phyloP scores from a whole-genome alignment of 2,329 filamentous ascomycete genomes.

The Alternaria tenuissima region DNA sequence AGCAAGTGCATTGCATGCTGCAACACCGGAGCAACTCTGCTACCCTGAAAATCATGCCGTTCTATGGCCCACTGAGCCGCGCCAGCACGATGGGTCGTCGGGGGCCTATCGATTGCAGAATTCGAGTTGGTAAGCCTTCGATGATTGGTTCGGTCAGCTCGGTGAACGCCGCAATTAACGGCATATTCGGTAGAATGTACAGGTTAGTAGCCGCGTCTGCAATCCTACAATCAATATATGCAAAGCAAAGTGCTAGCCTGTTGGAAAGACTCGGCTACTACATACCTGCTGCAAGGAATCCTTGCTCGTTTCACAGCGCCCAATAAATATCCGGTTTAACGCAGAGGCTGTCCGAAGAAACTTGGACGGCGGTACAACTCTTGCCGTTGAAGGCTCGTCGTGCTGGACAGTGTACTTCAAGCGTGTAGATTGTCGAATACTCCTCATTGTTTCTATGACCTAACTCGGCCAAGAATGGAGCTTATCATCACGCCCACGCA shows the following conservation, averaged over 20 bases:
- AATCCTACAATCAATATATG: slow-evolving; percentile 1
- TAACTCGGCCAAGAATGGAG: slow-evolving; percentile 13
- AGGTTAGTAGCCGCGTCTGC: background rate
- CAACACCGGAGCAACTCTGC: slow-evolving; percentile 5
- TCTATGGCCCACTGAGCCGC: background rate
- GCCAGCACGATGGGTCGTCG: background rate
- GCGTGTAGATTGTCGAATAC: background rate
- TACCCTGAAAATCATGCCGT: slow-evolving; percentile 4
- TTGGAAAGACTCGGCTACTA: background rate
- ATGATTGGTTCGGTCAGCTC: background rate
- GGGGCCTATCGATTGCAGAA: slow-evolving; percentile 1
- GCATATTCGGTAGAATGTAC: background rate
- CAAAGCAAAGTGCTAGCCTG: background rate
- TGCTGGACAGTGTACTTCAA: background rate
- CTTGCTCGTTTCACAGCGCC: background rate
- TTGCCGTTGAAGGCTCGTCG: background rate
- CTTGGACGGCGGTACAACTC: background rate
- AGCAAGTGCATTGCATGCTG: slow-evolving; percentile 13
- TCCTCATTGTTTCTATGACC: background rate
- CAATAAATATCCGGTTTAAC: background rate
- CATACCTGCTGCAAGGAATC: slow-evolving; percentile 9
- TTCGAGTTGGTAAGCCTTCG: background rate
- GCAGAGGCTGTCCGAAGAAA: background rate
- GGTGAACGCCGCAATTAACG: slow-evolving; percentile 1
- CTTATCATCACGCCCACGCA: slow-evolving; percentile 25